These are phyloP conservation scores for Suillus luteus DNA, from an alignment of 768 basidiomycete species.

Conservation along the genomic window DNA sequence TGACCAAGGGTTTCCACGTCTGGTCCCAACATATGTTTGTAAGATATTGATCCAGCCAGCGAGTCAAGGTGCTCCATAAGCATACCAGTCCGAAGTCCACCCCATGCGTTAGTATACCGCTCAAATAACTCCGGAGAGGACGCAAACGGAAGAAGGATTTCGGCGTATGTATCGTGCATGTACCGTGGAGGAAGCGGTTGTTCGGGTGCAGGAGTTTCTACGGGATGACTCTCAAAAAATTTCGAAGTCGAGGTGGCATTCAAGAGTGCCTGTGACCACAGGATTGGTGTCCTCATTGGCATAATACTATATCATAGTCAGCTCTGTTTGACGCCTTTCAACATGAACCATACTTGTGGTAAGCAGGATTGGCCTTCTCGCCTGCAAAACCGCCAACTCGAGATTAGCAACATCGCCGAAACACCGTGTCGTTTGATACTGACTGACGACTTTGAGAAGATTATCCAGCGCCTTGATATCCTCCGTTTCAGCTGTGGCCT, in stretches of 20 bases:
- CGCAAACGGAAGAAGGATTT: slow-evolving; percentile 63
- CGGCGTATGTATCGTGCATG: slow-evolving; percentile 76
- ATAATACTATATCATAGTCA: slow-evolving; percentile 44
- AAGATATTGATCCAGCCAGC: slow-evolving; percentile 81
- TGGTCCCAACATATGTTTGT: slow-evolving; percentile 79
- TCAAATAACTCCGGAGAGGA: slow-evolving; percentile 61
- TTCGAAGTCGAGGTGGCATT: slow-evolving; percentile 32
- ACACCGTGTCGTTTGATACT: slow-evolving; percentile 30
- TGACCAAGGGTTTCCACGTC: slow-evolving; percentile 53
- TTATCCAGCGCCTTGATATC: slow-evolving; percentile 60
- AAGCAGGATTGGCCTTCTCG: slow-evolving; percentile 52
- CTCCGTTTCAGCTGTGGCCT: slow-evolving; percentile 50
- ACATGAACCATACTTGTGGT: slow-evolving; percentile 45
- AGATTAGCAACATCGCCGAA: neutral
- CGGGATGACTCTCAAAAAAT: slow-evolving; percentile 18
- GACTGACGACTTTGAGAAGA: slow-evolving; percentile 57
- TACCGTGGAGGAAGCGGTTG: slow-evolving; percentile 43
- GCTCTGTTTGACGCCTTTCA: slow-evolving; percentile 5
- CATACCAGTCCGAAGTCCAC: slow-evolving; percentile 71
- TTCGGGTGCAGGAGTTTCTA: slow-evolving; percentile 16
- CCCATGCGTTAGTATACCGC: slow-evolving; percentile 69
- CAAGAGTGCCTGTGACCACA: slow-evolving; percentile 63
- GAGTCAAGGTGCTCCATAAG: slow-evolving; percentile 83
- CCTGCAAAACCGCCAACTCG: slow-evolving; percentile 34
- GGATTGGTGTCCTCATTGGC: slow-evolving; percentile 51